These are phyloP conservation scores for Taphrina populina DNA, from an alignment of 1,139 yeast species.

Conservation along the genomic window DNA sequence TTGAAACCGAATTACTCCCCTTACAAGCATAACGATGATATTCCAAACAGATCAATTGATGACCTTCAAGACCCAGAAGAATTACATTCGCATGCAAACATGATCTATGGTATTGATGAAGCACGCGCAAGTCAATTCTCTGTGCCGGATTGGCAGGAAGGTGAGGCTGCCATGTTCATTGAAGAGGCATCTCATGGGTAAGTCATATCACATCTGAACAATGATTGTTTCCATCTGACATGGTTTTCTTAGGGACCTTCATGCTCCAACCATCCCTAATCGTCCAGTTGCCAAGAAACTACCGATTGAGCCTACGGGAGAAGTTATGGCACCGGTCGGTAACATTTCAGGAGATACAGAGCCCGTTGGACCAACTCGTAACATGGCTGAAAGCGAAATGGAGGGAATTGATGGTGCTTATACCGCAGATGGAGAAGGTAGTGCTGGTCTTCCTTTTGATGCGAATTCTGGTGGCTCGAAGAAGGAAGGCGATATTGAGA, in stretches of 20 bases:
- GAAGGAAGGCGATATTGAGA: slow-evolving; percentile 25
- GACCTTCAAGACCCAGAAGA: slow-evolving; percentile 32
- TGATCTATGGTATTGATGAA: slow-evolving; percentile 31
- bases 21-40: slow-evolving; percentile 22
- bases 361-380: slow-evolving; percentile 26
- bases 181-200: slow-evolving; percentile 32
- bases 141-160: slow-evolving; percentile 32
- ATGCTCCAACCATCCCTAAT: slow-evolving; percentile 14
- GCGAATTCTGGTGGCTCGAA: slow-evolving; percentile 8
- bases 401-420: slow-evolving; percentile 25
- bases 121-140: slow-evolving; percentile 23
- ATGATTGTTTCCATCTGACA: neutral
- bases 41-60: slow-evolving; percentile 27
- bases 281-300: slow-evolving; percentile 22
- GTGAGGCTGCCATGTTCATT: slow-evolving; percentile 16
- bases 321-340: slow-evolving; percentile 25
- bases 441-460: slow-evolving; percentile 35
- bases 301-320: slow-evolving; percentile 29
- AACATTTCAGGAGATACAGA: slow-evolving; percentile 13
- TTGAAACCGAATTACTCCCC: slow-evolving; percentile 26
- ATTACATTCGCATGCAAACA: slow-evolving; percentile 28
- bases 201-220: neutral
- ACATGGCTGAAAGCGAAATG: slow-evolving; percentile 15
- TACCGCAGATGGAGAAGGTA: slow-evolving; percentile 35
- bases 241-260: neutral